Evolutionary conservation across 768 basidiomycete species (phyloP), one percentile per base, ranked within the genome.

Genomic region (Suillus variegatus): DNA sequence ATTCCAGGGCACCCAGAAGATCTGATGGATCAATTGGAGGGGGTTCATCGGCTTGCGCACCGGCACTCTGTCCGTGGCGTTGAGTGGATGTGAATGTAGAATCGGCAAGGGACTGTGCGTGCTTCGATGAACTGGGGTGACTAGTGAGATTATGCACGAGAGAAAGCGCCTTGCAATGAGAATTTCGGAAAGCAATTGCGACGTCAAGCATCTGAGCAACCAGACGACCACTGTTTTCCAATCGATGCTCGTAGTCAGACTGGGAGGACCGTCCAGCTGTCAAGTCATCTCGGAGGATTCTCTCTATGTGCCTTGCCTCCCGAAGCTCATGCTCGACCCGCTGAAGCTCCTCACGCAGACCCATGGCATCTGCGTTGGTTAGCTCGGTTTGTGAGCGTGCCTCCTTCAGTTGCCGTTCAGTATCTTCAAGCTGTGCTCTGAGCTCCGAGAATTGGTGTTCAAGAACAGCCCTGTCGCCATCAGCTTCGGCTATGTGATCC

Each of bases 401-500:
- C 46, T 91, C 88, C 71, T 88, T 88, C 20, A 92, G 73, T 68
- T 90, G 85, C 12, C 84, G 82, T 62, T 87, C 84, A 16, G 83
- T 80, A 64, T 84, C 81, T 63, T 90, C 91, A 60, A 90, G 77
- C 9, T 82, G 81, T 1, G 86, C 86, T 68, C 85, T 84, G 44
- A 93, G 78, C 73, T 93, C 92, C 47, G 85, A 87, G 73, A 92
- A 89, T 75, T 95, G 92, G 60, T 95, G 88, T 77, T 97, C 95
- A 55, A 97, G 81, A 16, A 97, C 94, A 0, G 95, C 95, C 9
- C 94, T 86, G 75, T 98, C 95, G 1, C 95, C 93, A 71, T 97
- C 94, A 16, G 95, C 93, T 76, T 99, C 96, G 3, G 92, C 92
- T 63, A 92, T 90, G 70, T 95, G 92, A 74, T 97, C 95, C 1